A percentile compares a stretch with the other conserved stretches of the same genome.
These are phyloP conservation scores for Amanita muscaria DNA, from an alignment of 768 basidiomycete species.

Conservation along the genomic window DNA sequence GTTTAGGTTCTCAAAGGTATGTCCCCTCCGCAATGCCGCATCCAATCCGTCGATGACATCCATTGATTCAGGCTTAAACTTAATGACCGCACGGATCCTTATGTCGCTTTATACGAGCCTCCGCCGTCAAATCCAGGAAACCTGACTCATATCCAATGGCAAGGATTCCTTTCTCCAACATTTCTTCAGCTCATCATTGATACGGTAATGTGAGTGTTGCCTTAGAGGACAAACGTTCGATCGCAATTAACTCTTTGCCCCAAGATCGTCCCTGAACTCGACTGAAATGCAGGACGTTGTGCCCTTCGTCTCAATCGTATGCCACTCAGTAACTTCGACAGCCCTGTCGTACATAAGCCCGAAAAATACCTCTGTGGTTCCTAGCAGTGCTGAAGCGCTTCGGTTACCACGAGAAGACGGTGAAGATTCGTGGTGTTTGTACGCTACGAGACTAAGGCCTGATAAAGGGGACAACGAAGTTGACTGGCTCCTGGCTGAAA, in stretches of 20 bases:
- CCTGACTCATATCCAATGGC: conserved; percentile 51
- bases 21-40: conserved; percentile 6
- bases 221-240: no score
- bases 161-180: conserved; percentile 40
- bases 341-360: conserved; percentile 9
- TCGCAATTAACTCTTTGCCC: no score
- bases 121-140: conserved; percentile 37
- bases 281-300: not conserved
- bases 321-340: conserved; percentile 5
- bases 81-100: conserved; percentile 62
- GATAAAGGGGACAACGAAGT: not conserved
- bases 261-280: conserved; percentile 1
- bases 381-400: not conserved
- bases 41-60: no score
- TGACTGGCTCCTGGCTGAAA: conserved; percentile 16
- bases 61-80: conserved; percentile 49
- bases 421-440: conserved; percentile 9
- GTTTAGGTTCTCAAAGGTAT: conserved; percentile 58
- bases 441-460: not conserved
- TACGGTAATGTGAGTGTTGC: conserved; percentile 28
- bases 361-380: conserved; percentile 1
- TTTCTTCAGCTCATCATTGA: conserved; percentile 50
- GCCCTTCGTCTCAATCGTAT: conserved; percentile 6
- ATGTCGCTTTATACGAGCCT: conserved; percentile 54
- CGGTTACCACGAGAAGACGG: conserved; percentile 5